Conservation (phyloP, 2,329 filamentous ascomycete species). For the Aspergillus phoenicis region DNA sequence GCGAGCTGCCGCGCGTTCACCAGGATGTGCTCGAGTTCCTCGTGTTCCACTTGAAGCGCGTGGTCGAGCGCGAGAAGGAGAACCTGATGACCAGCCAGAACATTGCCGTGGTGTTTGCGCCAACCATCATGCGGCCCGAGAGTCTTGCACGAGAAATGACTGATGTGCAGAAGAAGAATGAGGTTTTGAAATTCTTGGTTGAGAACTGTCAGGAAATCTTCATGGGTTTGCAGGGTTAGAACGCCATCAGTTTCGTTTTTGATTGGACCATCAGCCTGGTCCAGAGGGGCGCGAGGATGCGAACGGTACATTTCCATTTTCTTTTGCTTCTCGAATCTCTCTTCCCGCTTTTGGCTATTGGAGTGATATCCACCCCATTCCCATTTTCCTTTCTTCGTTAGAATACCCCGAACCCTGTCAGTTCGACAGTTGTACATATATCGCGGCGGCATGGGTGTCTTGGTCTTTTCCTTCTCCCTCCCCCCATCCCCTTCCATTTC, state of each 20-base stretch:
- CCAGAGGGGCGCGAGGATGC: slow-evolving; percentile 14
- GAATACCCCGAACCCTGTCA: slow-evolving; percentile 18
- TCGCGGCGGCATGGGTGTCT: slow-evolving; percentile 17
- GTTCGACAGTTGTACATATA: slow-evolving; percentile 31
- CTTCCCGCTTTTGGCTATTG: not conserved
- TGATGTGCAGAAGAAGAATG: slow-evolving; percentile 91
- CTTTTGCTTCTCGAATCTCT: slow-evolving; percentile 11
- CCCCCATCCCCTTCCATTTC: slow-evolving; percentile 5
- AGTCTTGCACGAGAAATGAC: slow-evolving; percentile 93
- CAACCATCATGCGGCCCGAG: slow-evolving; percentile 91
- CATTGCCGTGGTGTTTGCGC: slow-evolving; percentile 93
- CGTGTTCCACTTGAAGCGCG: slow-evolving; percentile 87
- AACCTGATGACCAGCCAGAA: slow-evolving; percentile 98
- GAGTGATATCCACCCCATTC: not conserved
- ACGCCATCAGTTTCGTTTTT: not conserved
- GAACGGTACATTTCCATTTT: slow-evolving; percentile 9
- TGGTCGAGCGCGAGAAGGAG: slow-evolving; percentile 78
- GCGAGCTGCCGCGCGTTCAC: slow-evolving; percentile 78
- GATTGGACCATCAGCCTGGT: slow-evolving; percentile 2
- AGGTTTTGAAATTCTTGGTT: slow-evolving; percentile 87
- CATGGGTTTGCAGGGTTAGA: slow-evolving; percentile 41
- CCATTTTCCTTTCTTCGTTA: slow-evolving; percentile 12
- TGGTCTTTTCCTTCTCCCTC: slow-evolving; percentile 4
- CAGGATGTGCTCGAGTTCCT: slow-evolving; percentile 89
- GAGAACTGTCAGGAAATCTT: slow-evolving; percentile 88